Base-by-base conservation (phyloP, 176 grass and related monocot species). In the Phragmites australis region DNA sequence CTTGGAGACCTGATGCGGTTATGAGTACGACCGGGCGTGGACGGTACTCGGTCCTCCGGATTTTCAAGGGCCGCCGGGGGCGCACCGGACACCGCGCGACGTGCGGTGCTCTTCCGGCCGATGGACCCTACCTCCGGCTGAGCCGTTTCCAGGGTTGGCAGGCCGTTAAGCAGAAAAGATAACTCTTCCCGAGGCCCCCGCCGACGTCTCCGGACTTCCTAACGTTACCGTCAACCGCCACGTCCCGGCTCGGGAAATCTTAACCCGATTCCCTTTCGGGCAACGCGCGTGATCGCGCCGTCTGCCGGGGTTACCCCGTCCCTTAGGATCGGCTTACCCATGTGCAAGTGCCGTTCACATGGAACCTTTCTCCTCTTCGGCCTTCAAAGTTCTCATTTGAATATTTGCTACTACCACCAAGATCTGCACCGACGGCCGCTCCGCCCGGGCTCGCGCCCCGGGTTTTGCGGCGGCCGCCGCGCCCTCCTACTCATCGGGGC, bases 161-260 rank as follows among this genome's bases (percentile, higher is more conserved):
- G 81, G 81, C 85, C 76, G 62, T 91, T 91, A 87, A 91, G 89
- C 70, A 85, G 85, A 91, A 91, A 84, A 91, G 87, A 89, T 89
- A 89, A 89, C 87, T 89, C 81, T 89, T 89, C 87, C 81, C 86
- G 84, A 70, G 89, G 75, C 84, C 84, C 89, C 75, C 68, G 61
- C 51, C 75, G 68, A 75, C 51, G 51, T 91, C 88, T 84, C 80
- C 74, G 25, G 84, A 90, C 84, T 87, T 80, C 74, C 80, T 83
- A 87, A 90, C 60, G 74, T 90, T 68, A 65, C 42, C 88, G 52
- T 90, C 88, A 45, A 21, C 80, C 68, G 59, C 84, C 84, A 80
- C 84, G 39, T 89, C 87, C 61, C 69, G 82, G 82, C 87, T 85
- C 57, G 22, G 59, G 76, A 75, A 59, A 59, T 59, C 22, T 59